Evolutionary conservation across 768 basidiomycete genomes (phyloP).

Genomic region (Pulveroboletus ravenelii): DNA sequence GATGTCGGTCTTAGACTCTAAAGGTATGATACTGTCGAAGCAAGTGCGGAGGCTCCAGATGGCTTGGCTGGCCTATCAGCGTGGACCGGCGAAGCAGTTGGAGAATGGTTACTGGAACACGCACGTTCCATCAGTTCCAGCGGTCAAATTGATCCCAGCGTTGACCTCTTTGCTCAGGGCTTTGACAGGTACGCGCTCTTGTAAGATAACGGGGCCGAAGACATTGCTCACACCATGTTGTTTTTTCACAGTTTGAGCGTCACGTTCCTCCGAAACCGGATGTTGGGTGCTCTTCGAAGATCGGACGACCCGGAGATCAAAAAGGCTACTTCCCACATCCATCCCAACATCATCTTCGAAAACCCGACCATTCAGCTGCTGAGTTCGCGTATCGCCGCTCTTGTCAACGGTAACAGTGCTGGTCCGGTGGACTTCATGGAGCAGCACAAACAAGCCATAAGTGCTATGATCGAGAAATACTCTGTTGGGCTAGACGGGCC

Average conservation of each 20-base stretch:
- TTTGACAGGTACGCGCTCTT: slow-evolving; percentile 33
- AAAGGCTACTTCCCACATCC: slow-evolving; percentile 24
- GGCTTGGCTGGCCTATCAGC: slow-evolving; percentile 19
- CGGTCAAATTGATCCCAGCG: slow-evolving; percentile 2
- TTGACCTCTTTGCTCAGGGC: slow-evolving; percentile 32
- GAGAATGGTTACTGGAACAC: slow-evolving; percentile 28
- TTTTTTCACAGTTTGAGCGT: slow-evolving; percentile 22
- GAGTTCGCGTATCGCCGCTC: not conserved
- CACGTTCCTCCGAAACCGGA: slow-evolving; percentile 26
- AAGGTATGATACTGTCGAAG: slow-evolving; percentile 34
- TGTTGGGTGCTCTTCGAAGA: slow-evolving; percentile 16
- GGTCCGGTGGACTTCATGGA: slow-evolving; percentile 1
- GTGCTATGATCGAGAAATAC: slow-evolving; percentile 40
- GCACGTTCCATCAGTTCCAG: slow-evolving; percentile 11
- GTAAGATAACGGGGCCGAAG: not conserved
- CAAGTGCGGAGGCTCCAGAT: slow-evolving; percentile 15
- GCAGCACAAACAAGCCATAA: slow-evolving; percentile 24
- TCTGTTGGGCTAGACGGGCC: slow-evolving; percentile 15
- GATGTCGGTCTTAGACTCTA: not conserved
- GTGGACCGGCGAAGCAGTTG: slow-evolving; percentile 22
- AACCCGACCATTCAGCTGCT: slow-evolving; percentile 36
- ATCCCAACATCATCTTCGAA: slow-evolving; percentile 32
- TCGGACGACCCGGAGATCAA: slow-evolving; percentile 19
- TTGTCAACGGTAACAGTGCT: slow-evolving; percentile 3
- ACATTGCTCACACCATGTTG: not conserved